phyloP scores from a whole-genome alignment of 2,329 filamentous ascomycete species.

The Xylariaceae sp. region DNA sequence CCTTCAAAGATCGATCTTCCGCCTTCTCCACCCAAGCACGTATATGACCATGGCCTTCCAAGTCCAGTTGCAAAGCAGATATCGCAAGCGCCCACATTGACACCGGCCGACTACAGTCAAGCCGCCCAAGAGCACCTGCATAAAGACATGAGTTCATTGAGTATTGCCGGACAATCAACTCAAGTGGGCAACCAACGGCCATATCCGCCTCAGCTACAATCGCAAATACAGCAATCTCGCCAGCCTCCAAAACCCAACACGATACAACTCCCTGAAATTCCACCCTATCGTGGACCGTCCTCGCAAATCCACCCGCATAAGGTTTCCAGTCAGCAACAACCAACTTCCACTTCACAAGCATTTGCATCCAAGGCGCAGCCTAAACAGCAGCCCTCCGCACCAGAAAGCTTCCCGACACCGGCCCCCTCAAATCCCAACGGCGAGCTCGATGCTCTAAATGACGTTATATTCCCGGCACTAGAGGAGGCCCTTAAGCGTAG shows the following conservation, averaged over 20 bases:
- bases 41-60: slow-evolving; percentile 42
- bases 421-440: slow-evolving; percentile 54
- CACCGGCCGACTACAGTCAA: slow-evolving; percentile 56
- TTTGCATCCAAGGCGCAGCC: slow-evolving; percentile 54
- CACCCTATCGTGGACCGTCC: slow-evolving; percentile 44
- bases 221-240: slow-evolving; percentile 34
- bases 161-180: slow-evolving; percentile 35
- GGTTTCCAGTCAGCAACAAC: slow-evolving; percentile 30
- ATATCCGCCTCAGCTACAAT: slow-evolving; percentile 29
- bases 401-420: slow-evolving; percentile 51
- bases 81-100: slow-evolving; percentile 41
- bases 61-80: slow-evolving; percentile 40
- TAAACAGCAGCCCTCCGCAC: slow-evolving; percentile 38
- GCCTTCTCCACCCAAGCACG: slow-evolving; percentile 49
- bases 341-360: slow-evolving; percentile 36
- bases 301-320: slow-evolving; percentile 22
- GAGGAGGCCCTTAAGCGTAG: slow-evolving; percentile 85
- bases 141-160: slow-evolving; percentile 54
- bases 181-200: slow-evolving; percentile 21
- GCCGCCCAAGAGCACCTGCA: slow-evolving; percentile 58
- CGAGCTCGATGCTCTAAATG: slow-evolving; percentile 79
- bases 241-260: slow-evolving; percentile 36
- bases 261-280: slow-evolving; percentile 49
- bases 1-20: slow-evolving; percentile 58
- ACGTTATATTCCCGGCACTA: slow-evolving; percentile 87